Percentiles rank a stretch among this genome's conserved stretches.
These are phyloP conservation scores for Isatis tinctoria DNA, from an alignment of 345 rosid genomes.

Conservation along the genomic window DNA sequence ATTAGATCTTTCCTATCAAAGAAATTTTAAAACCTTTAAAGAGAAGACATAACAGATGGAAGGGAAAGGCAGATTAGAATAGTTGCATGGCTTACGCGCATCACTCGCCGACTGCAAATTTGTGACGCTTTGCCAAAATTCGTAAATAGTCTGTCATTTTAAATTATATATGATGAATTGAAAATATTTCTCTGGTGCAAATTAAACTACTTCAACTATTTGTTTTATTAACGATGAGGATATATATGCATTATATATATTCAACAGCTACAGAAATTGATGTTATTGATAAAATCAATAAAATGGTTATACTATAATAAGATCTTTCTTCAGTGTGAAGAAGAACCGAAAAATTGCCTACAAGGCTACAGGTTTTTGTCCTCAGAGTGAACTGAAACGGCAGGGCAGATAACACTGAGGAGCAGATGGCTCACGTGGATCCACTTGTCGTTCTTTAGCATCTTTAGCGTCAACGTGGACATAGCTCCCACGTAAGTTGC, in stretches of 20 bases:
- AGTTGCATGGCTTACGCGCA: constrained; percentile 66
- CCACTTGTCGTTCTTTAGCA: constrained; percentile 3
- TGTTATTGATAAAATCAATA: constrained; percentile 1
- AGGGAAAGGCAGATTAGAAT: neutral
- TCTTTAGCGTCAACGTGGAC: constrained; percentile 32
- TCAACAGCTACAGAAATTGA: constrained; percentile 15
- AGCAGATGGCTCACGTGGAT: constrained; percentile 20
- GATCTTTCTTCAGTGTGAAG: constrained; percentile 20
- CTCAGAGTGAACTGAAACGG: constrained; percentile 24
- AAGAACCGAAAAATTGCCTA: neutral
- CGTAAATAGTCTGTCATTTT: neutral
- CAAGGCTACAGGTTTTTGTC: neutral
- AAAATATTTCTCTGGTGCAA: neutral
- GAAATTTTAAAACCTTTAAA: constrained; percentile 7
- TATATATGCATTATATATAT: neutral
- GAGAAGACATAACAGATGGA: constrained; percentile 9
- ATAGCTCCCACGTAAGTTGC: constrained; percentile 15
- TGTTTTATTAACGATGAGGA: neutral
- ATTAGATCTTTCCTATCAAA: neutral
- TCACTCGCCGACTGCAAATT: constrained; percentile 27
- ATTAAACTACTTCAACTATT: neutral
- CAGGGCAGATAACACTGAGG: constrained; percentile 1
- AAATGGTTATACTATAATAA: neutral
- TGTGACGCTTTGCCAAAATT: constrained; percentile 39
- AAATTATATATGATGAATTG: neutral